A percentile compares a stretch with the other conserved stretches of the same genome.
Conservation (phyloP, 345 rosid genomes). For the Tarenaya hassleriana region DNA sequence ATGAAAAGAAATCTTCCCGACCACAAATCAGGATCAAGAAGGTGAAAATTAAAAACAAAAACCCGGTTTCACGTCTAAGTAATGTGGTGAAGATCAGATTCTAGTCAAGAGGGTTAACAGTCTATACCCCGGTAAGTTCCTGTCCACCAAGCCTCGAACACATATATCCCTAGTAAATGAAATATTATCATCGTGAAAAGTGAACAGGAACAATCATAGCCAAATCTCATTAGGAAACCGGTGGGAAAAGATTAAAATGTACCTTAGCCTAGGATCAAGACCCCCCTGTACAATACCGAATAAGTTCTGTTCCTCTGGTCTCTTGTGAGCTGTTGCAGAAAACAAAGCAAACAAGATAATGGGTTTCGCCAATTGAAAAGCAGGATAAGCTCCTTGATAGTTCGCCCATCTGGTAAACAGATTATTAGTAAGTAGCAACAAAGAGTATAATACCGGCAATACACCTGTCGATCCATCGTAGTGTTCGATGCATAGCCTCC, state of each 20-base stretch:
- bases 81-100: too few relatives aligned
- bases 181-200: constrained; percentile 1
- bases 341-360: neutral
- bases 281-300: constrained; percentile 85
- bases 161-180: constrained; percentile 51
- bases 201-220: neutral
- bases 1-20: neutral
- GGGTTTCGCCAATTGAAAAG: neutral
- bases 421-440: constrained; percentile 1
- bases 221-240: neutral
- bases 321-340: constrained; percentile 56
- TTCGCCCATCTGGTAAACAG: neutral
- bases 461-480: constrained; percentile 87
- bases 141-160: constrained; percentile 62
- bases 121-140: constrained; percentile 72
- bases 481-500: constrained; percentile 83
- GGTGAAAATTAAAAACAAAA: too few relatives aligned
- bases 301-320: constrained; percentile 69
- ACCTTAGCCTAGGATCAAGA: constrained; percentile 69
- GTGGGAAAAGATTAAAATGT: constrained; percentile 6
- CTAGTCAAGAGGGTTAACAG: too few relatives aligned
- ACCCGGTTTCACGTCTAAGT: too few relatives aligned
- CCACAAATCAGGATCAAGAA: too few relatives aligned
- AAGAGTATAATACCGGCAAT: constrained; percentile 40
- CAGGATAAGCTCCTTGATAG: neutral